These are phyloP conservation scores for Penicillium maclennaniae DNA, from an alignment of 495 filamentous ascomycete species.

Conservation along the genomic window DNA sequence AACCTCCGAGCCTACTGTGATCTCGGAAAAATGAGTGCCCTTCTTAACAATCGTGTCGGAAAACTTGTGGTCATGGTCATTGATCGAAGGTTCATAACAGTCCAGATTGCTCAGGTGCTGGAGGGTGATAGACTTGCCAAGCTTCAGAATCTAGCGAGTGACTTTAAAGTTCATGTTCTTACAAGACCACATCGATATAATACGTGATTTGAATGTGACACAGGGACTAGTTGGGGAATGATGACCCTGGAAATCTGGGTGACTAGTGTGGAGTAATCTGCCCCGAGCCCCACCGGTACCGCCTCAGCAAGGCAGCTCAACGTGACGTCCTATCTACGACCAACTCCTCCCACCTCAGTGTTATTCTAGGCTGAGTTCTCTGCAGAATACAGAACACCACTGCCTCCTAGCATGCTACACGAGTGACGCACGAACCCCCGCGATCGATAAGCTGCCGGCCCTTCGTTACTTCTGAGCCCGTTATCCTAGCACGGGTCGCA, in stretches of 20 bases:
- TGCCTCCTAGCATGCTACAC: not conserved
- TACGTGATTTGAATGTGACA: not conserved
- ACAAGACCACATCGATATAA: too few relatives aligned
- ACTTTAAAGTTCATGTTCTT: too few relatives aligned
- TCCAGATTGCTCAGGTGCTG: too few relatives aligned
- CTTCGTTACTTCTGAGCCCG: constrained; percentile 4
- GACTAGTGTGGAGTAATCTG: not conserved
- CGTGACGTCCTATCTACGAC: not conserved
- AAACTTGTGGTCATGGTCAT: too few relatives aligned
- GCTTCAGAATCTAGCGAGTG: not conserved
- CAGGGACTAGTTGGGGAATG: not conserved
- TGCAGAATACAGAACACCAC: not conserved
- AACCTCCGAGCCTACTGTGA: not conserved
- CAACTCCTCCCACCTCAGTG: not conserved
- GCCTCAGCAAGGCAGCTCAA: not conserved
- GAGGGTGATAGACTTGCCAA: not conserved
- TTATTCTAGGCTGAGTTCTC: not conserved
- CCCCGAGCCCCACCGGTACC: not conserved
- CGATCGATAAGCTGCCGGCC: constrained; percentile 7
- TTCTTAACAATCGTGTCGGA: too few relatives aligned
- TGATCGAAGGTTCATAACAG: too few relatives aligned
- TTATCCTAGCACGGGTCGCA: constrained; percentile 5
- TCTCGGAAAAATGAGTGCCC: not conserved
- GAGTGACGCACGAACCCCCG: constrained; percentile 3
- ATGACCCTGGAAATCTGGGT: too few relatives aligned